Evolutionary conservation across 805 yeast genomes (phyloP), one percentile per base, ranked within the genome.

Genomic region (Saccharomycopsis sp.): DNA sequence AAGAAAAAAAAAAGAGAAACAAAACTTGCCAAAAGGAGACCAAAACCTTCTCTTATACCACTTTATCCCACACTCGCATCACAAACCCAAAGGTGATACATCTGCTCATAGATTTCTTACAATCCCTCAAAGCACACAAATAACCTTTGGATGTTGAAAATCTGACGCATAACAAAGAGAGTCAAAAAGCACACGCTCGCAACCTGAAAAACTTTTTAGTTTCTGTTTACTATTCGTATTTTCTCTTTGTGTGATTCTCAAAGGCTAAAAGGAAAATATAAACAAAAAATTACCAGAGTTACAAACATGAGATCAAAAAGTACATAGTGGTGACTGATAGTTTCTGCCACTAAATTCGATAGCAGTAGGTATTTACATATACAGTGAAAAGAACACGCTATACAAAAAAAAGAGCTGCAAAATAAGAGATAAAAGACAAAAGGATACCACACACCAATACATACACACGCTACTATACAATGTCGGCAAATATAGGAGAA

Each of bases 401-500:
- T 29, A 29, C 37, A 29, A 29, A 29, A 29, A 5, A 12, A 29
- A 29, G 37, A 29, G 9, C 37, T n/a, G n/a, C n/a, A n/a, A n/a
- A n/a, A n/a, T n/a, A n/a, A n/a, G n/a, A n/a, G n/a, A n/a, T n/a
- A n/a, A n/a, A n/a, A n/a, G n/a, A n/a, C n/a, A n/a, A n/a, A n/a
- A n/a, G n/a, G n/a, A n/a, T n/a, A n/a, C n/a, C n/a, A n/a, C n/a
- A n/a, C n/a, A n/a, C n/a, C n/a, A n/a, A n/a, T n/a, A n/a, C n/a
- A n/a, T n/a, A n/a, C n/a, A n/a, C n/a, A n/a, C n/a, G n/a, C n/a
- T n/a, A n/a, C n/a, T n/a, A n/a, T n/a, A n/a, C 5, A 29, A 52
- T 52, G 54, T 29, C 54, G 20, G 57, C 57, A 23, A 40, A 48
- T 18, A 64, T 81, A 63, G 89, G 89, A 3, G 95, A 88, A 65